phyloP scores from a whole-genome alignment of 176 grass and related monocot genomes.

The Eragrostis curvula region DNA sequence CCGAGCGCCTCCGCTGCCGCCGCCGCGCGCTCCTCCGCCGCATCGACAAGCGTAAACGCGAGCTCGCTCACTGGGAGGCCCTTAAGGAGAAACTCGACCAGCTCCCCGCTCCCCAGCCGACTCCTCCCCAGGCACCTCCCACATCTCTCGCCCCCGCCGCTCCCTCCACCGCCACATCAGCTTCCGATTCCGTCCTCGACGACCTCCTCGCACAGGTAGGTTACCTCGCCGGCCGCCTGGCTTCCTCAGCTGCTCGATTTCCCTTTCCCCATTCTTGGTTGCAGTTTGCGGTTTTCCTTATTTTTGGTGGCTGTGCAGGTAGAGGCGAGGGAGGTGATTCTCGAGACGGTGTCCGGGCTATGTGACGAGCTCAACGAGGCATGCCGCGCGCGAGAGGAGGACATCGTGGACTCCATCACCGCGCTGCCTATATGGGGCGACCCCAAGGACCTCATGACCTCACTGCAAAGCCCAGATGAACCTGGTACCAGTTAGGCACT shows the following conservation, averaged over 20 bases:
- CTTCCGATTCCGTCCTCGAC: constrained; percentile 30
- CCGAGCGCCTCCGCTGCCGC: constrained; percentile 38
- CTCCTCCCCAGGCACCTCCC: constrained; percentile 14
- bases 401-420: constrained; percentile 25
- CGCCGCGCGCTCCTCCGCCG: constrained; percentile 54
- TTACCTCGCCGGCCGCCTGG: neutral
- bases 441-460: constrained; percentile 39
- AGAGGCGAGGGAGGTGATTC: neutral
- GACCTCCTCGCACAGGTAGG: constrained; percentile 35
- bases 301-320: constrained; percentile 36
- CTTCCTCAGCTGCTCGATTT: neutral
- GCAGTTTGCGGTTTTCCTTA: neutral
- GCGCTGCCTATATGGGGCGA: constrained; percentile 53
- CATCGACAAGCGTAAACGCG: constrained; percentile 44
- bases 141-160: neutral
- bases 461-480: neutral
- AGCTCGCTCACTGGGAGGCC: constrained; percentile 64
- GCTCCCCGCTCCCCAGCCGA: neutral
- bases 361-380: constrained; percentile 32
- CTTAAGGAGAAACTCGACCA: constrained; percentile 32
- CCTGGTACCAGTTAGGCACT: constrained; percentile 41
- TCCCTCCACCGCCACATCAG: neutral
- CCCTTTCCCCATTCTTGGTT: neutral
- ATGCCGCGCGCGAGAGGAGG: constrained; percentile 33
- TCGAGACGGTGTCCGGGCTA: neutral